Base-by-base conservation (phyloP, 805 yeast genomes). In the Saccharomycopsis vini region DNA sequence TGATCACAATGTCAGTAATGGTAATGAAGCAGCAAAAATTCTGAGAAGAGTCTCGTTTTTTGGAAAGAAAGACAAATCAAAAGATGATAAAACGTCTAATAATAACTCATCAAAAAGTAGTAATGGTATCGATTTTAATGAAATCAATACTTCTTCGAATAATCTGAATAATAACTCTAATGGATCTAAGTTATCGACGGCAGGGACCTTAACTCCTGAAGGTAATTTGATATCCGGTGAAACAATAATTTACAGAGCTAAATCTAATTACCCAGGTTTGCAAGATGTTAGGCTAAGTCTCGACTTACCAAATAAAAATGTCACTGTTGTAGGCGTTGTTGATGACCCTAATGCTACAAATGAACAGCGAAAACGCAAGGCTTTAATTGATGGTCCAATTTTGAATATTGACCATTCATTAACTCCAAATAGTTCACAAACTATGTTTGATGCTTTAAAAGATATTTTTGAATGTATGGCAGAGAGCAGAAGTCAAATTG, bases 391-490 rank as follows among this genome's bases (percentile, higher is more conserved):
- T 39, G 96, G 96, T 0, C 97, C 97, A 0, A 77, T 92, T 4
- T 57, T 89, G 40, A 88, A 89, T 57, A 59, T 89, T 36, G 97
- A 90, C 57, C 77, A 77, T 48, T 69, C 84, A 0, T 61, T 79
- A 40, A 69, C 71, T 46, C 60, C 64, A 19, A 68, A 71, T 9
- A 79, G 80, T 56, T 59, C 64, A 10, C 70, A 72, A 52, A 62
- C 72, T 16, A 59, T 83, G 33, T 79, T 73, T 51, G 70, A 81
- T 1, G 76, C 92, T 0, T 64, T 90, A 46, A 86, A 85, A 56
- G 98, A 92, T 59, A 64, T 87, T 10, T 90, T 85, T 59, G 96
- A 88, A 58, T 65, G 82, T 46, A 82, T 90, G 71, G 69, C 76
- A 5, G 96, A 87, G 60, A 76, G 79, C 57, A 63, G 65, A 41